A percentile compares a stretch with the other conserved stretches of the same genome.
These are phyloP conservation scores for Citrus medica DNA, from an alignment of 345 rosid species.

Conservation along the genomic window DNA sequence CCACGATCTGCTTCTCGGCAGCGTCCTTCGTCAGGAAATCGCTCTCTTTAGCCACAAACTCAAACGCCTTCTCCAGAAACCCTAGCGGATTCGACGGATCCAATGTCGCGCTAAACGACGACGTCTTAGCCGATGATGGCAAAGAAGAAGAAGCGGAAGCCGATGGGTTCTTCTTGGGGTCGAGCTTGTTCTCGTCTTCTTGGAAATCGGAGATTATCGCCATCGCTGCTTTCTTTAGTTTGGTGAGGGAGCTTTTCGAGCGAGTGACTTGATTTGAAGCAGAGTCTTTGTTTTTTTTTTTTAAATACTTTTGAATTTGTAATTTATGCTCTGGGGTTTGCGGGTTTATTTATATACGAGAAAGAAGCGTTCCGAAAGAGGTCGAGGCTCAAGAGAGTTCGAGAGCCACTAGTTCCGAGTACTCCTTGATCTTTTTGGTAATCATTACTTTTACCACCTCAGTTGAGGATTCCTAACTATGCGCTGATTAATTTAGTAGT, in stretches of 20 bases:
- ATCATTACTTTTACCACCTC: conserved; percentile 26
- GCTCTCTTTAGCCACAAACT: conserved; percentile 65
- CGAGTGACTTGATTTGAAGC: background rate
- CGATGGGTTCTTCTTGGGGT: background rate
- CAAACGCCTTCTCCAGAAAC: conserved; percentile 62
- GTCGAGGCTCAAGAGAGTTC: background rate
- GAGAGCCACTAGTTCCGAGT: conserved; percentile 30
- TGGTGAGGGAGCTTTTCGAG: background rate
- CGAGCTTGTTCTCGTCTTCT: conserved; percentile 42
- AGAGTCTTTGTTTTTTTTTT: background rate
- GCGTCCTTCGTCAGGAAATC: conserved; percentile 55
- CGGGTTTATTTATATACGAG: background rate
- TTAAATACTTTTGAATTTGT: no score
- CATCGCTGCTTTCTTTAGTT: conserved; percentile 29
- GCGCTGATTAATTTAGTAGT: background rate
- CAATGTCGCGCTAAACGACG: conserved; percentile 48
- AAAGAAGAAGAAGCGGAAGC: conserved; percentile 13
- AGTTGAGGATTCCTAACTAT: background rate
- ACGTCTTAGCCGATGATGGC: conserved; percentile 10
- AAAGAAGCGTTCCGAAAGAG: background rate
- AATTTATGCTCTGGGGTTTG: no score
- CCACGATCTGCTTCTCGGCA: conserved; percentile 67
- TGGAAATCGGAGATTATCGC: conserved; percentile 80
- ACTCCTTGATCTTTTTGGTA: conserved; percentile 41
- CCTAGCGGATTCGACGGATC: conserved; percentile 67